These are phyloP conservation scores for Tetracladium setigerum DNA, from an alignment of 495 filamentous ascomycete species.

Conservation along the genomic window DNA sequence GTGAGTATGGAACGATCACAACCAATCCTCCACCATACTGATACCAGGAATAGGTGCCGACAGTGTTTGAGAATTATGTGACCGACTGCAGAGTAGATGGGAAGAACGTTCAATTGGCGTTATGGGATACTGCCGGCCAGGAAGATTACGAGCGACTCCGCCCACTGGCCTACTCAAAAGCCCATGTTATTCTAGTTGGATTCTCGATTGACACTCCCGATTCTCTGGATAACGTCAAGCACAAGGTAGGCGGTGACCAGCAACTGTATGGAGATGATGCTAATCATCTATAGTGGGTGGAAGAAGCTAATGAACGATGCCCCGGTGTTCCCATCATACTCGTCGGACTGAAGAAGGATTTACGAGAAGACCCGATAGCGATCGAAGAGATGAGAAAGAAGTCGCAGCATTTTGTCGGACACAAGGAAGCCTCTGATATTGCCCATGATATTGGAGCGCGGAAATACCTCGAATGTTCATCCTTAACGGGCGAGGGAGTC, in stretches of 20 bases:
- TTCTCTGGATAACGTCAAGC: conserved; percentile 95
- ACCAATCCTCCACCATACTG: background rate
- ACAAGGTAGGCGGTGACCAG: conserved; percentile 58
- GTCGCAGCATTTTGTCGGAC: conserved; percentile 75
- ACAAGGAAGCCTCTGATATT: conserved; percentile 70
- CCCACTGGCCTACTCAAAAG: conserved; percentile 93
- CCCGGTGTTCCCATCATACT: conserved; percentile 91
- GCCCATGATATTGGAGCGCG: conserved; percentile 81
- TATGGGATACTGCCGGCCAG: conserved; percentile 99
- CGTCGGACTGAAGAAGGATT: conserved; percentile 95
- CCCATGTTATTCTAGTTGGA: conserved; percentile 94
- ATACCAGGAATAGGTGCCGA: conserved; percentile 62
- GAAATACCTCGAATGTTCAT: conserved; percentile 97
- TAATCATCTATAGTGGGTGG: conserved; percentile 66
- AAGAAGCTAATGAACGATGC: conserved; percentile 92
- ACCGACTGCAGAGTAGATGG: conserved; percentile 98
- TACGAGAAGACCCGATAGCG: conserved; percentile 87
- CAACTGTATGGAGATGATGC: conserved; percentile 4
- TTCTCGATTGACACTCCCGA: conserved; percentile 95
- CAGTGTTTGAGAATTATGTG: conserved; percentile 99
- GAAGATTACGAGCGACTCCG: conserved; percentile 97
- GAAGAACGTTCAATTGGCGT: conserved; percentile 91
- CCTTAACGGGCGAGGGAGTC: conserved; percentile 92
- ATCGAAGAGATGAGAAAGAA: conserved; percentile 97
- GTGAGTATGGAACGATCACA: conserved; percentile 38